These are phyloP conservation scores for Stropharia rugosoannulata DNA, from an alignment of 768 basidiomycete species.

Conservation along the genomic window DNA sequence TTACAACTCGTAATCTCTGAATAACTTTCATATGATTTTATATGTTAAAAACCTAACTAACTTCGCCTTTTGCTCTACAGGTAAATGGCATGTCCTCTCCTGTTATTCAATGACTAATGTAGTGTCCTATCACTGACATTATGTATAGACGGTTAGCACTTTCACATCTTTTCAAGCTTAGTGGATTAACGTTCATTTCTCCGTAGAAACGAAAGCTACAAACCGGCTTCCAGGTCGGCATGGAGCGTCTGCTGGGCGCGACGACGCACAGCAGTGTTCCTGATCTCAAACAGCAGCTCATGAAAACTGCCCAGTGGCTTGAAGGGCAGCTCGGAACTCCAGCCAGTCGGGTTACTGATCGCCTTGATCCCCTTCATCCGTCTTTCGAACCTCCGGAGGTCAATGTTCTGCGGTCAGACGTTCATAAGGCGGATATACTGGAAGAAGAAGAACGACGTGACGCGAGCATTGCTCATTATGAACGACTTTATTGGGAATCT, in stretches of 20 bases:
- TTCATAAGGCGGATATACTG: constrained; percentile 59
- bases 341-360: background rate
- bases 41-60: constrained; percentile 13
- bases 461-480: constrained; percentile 60
- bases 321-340: background rate
- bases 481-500: constrained; percentile 78
- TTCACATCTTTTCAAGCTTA: background rate
- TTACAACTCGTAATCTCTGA: constrained; percentile 47
- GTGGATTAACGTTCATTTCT: background rate
- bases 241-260: constrained; percentile 80
- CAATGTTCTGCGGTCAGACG: constrained; percentile 39
- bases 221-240: constrained; percentile 75
- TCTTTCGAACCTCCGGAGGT: constrained; percentile 7
- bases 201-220: constrained; percentile 52
- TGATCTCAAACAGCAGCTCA: background rate
- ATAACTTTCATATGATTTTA: constrained; percentile 11
- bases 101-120: too few species aligned
- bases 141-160: too few species aligned
- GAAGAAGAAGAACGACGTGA: constrained; percentile 57
- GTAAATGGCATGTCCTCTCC: background rate
- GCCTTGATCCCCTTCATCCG: background rate
- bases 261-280: constrained; percentile 22
- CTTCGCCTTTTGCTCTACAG: constrained; percentile 11
- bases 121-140: too few species aligned
- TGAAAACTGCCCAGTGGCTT: background rate